Conservation (phyloP, 2,329 filamentous ascomycete species). For the Colletotrichum aenigma region DNA sequence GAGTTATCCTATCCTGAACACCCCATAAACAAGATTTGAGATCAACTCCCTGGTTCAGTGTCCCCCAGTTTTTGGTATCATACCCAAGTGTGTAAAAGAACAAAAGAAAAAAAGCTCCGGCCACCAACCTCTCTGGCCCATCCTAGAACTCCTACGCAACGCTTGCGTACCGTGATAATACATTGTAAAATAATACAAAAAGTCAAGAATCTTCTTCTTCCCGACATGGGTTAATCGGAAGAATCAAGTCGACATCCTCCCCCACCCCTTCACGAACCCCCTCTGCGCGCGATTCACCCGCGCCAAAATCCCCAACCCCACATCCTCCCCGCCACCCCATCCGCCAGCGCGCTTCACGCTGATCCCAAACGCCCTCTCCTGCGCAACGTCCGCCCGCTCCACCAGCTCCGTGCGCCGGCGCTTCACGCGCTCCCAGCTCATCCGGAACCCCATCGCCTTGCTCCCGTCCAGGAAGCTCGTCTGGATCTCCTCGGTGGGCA, state of each 20-base stretch:
- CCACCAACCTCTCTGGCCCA: not conserved
- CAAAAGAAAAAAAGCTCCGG: not conserved
- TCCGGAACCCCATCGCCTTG: constrained; percentile 27
- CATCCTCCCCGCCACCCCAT: constrained; percentile 21
- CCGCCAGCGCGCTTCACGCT: constrained; percentile 14
- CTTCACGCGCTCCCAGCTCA: constrained; percentile 26
- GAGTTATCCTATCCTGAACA: not conserved
- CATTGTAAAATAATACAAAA: not conserved
- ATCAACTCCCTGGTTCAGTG: not conserved
- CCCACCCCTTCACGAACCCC: constrained; percentile 13
- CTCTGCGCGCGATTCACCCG: constrained; percentile 19
- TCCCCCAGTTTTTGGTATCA: constrained; percentile 11
- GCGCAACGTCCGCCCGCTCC: not conserved
- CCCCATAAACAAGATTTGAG: not conserved
- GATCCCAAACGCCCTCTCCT: constrained; percentile 18
- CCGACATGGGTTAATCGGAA: not conserved
- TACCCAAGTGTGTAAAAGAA: not conserved
- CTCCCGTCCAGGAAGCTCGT: constrained; percentile 25
- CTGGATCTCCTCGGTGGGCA: constrained; percentile 20
- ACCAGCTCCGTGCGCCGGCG: constrained; percentile 7
- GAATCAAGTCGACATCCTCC: not conserved
- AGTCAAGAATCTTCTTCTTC: too few relatives aligned
- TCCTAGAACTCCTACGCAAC: constrained; percentile 4
- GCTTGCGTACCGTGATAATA: not conserved
- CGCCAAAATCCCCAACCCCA: constrained; percentile 20